Evolutionary conservation across 2,329 filamentous ascomycete genomes (phyloP), one percentile per base, ranked within the genome.

Genomic region (Berkeleyomyces basicola): DNA sequence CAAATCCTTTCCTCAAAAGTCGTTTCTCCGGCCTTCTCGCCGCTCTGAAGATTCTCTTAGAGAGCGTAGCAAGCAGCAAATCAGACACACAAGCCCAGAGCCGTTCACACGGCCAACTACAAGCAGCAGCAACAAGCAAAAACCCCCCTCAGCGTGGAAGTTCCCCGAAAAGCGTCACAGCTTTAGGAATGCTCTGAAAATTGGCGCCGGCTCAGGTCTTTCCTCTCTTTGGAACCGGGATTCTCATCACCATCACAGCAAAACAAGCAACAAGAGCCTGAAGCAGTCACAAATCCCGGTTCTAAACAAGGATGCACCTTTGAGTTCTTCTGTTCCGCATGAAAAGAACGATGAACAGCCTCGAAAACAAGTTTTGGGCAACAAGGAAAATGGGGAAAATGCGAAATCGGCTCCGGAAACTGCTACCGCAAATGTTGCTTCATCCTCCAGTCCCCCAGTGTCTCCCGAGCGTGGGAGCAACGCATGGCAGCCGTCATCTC

Each of bases 111-210:
- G 44, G 14, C 40, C 58, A 5, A 63, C 44, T 33, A 40, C 31
- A 1, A 51, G 57, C 37, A 63, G 57, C 43, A 39, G 23, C 7
- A 59, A 37, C 33, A 43, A 49, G 5, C 58, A 61, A 23, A 59
- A 59, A 14, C 49, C 58, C 10, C 16, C 46, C 3, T 62, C 51
- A 4, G 51, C 61, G 23, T 43, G 51, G 16, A 61, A 61, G 37
- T 43, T 61, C 10, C 37, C 62, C 7, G 60, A 62, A 57, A 64
- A 60, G 47, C 55, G 60, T 14, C 60, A 39, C 59, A 59, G 60
- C 11, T 36, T 64, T 11, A 47, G 55, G 14, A 60, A 47, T 23
- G 57, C 57, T 5, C 59, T 64, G n/a, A 62, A 60, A 57, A 55
- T 64, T 16, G 63, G 60, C 11, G 55, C 63, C 10, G 49, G 46